Conservation (phyloP, 2,329 filamentous ascomycete genomes). For the Aureobasidium leucospermi region DNA sequence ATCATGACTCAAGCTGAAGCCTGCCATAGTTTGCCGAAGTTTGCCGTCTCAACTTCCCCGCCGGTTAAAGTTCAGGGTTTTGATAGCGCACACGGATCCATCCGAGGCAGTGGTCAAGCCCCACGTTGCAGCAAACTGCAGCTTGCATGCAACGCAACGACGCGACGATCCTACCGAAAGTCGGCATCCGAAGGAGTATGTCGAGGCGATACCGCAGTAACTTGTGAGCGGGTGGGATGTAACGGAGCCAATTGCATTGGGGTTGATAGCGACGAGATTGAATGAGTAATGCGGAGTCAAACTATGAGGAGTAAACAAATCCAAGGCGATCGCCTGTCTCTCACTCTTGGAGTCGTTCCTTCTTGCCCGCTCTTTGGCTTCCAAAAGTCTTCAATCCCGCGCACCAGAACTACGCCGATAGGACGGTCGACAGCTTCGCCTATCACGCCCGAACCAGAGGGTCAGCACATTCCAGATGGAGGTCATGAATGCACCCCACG, state of each 20-base stretch:
- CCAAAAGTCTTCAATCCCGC: not conserved
- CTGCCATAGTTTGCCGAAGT: not conserved
- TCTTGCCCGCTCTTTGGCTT: constrained; percentile 4
- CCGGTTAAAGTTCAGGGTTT: constrained; percentile 7
- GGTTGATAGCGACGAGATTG: not conserved
- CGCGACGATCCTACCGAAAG: constrained; percentile 3
- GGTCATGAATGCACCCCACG: not conserved
- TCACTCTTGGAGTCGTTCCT: not conserved
- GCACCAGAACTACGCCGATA: not conserved
- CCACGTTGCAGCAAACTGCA: constrained; percentile 1
- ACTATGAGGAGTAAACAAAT: constrained; percentile 1
- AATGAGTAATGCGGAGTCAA: constrained; percentile 11
- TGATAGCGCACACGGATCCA: not conserved
- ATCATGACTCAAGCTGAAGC: constrained; percentile 4
- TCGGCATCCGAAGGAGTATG: constrained; percentile 5
- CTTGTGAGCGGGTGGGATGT: not conserved
- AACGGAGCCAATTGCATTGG: not conserved
- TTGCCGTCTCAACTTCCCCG: not conserved
- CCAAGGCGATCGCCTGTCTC: not conserved
- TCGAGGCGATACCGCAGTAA: constrained; percentile 4
- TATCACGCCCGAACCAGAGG: constrained; percentile 2
- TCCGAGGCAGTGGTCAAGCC: not conserved
- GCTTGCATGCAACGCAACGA: constrained; percentile 3
- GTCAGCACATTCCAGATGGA: constrained; percentile 1
- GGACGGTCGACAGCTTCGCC: not conserved